phyloP scores from a whole-genome alignment of 495 filamentous ascomycete genomes.

The Neurospora sp. region DNA sequence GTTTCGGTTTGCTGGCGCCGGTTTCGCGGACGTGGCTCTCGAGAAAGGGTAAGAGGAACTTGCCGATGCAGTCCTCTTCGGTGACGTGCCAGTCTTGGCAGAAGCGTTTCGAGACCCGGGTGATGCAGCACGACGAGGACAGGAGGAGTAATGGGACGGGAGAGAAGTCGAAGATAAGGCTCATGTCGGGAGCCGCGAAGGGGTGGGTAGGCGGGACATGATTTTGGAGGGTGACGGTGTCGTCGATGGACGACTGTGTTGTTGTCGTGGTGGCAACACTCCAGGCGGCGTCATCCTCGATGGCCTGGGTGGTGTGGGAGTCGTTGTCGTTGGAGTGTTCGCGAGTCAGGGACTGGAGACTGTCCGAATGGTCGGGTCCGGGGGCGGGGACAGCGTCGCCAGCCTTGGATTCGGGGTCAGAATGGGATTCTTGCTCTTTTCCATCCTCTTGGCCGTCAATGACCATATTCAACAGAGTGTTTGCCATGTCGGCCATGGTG shows the following conservation, averaged over 20 bases:
- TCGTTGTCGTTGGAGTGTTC: neutral
- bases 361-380: neutral
- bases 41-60: constrained; percentile 33
- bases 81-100: constrained; percentile 25
- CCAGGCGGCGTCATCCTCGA: neutral
- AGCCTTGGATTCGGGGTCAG: neutral
- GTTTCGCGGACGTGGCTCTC: constrained; percentile 20
- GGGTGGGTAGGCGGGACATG: neutral
- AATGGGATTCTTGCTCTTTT: neutral
- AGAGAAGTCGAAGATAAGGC: constrained; percentile 34
- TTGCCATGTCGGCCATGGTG: neutral
- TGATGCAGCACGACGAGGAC: constrained; percentile 34
- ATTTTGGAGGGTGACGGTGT: neutral
- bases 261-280: neutral
- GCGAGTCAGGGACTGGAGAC: neutral
- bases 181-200: constrained; percentile 5
- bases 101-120: constrained; percentile 42
- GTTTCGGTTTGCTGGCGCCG: constrained; percentile 26
- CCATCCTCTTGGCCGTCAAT: neutral
- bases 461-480: neutral
- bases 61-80: constrained; percentile 31
- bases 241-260: neutral
- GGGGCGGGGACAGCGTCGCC: neutral
- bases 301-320: neutral
- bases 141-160: constrained; percentile 43